Evolutionary conservation across 345 rosid species (phyloP).

Genomic region (Physaria fendleri): DNA sequence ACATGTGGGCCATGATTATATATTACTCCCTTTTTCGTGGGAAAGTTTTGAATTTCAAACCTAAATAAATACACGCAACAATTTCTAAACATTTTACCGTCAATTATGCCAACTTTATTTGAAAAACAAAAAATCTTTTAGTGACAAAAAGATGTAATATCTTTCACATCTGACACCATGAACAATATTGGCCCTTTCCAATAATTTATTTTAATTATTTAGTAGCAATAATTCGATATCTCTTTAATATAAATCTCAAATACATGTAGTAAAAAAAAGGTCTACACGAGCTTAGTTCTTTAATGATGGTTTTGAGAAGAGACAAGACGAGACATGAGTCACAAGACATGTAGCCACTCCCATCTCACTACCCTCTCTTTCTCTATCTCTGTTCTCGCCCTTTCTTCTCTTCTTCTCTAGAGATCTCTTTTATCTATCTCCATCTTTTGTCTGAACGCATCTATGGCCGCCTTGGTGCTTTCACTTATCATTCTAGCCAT

Average conservation of each 20-base stretch:
- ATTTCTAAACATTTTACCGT: too few relatives aligned
- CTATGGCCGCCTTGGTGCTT: conserved; percentile 43
- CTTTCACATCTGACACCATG: conserved; percentile 1
- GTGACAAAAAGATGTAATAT: too few relatives aligned
- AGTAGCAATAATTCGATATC: not conserved
- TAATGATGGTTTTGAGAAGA: conserved; percentile 26
- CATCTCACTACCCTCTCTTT: conserved; percentile 7
- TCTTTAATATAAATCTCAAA: conserved; percentile 6
- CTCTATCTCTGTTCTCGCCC: not conserved
- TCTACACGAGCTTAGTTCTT: conserved; percentile 27
- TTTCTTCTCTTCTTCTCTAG: not conserved
- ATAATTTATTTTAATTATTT: not conserved
- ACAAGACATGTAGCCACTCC: conserved; percentile 29
- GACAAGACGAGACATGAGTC: conserved; percentile 28
- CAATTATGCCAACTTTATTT: too few relatives aligned
- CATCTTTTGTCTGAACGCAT: conserved; percentile 10
- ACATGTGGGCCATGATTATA: too few relatives aligned
- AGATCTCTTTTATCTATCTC: too few relatives aligned
- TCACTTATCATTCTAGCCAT: conserved; percentile 42
- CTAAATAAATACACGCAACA: too few relatives aligned
- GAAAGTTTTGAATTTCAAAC: too few relatives aligned
- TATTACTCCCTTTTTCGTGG: too few relatives aligned
- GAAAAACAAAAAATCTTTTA: too few relatives aligned
- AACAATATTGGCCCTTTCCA: conserved; percentile 4
- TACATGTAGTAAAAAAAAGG: conserved; percentile 13